Conservation (phyloP, 129 eudicot genomes). For the Saussurea involucrata region DNA sequence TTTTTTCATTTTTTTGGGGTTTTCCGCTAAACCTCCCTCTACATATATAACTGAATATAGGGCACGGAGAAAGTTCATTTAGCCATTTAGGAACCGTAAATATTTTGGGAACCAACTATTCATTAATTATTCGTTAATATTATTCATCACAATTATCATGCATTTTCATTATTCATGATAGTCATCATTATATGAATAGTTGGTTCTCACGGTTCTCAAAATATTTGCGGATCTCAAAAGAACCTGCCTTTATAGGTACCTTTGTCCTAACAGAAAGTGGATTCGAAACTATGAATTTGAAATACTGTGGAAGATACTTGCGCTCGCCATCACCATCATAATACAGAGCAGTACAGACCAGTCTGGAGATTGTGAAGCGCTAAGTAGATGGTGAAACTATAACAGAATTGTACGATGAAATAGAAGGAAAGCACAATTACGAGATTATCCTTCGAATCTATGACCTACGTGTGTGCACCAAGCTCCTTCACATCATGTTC, state of each 20-base stretch:
- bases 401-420: neutral
- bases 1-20: too few relatives aligned
- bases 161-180: neutral
- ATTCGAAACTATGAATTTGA: constrained; percentile 92
- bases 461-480: constrained; percentile 94
- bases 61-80: too few relatives aligned
- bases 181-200: neutral
- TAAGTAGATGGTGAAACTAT: constrained; percentile 10
- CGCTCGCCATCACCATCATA: constrained; percentile 78
- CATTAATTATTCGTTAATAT: neutral
- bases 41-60: too few relatives aligned
- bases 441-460: constrained; percentile 2
- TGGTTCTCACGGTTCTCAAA: neutral
- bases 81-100: too few relatives aligned
- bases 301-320: constrained; percentile 96
- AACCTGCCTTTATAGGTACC: constrained; percentile 36
- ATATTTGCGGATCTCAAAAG: neutral
- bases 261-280: constrained; percentile 97
- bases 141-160: neutral
- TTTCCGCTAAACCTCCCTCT: too few relatives aligned
- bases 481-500: constrained; percentile 98
- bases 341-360: constrained; percentile 93
- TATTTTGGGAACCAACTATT: neutral
- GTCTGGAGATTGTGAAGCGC: constrained; percentile 43
- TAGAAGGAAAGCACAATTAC: neutral